Base-by-base conservation (phyloP, 2,329 filamentous ascomycete genomes). In the Penicillium corylophilum region DNA sequence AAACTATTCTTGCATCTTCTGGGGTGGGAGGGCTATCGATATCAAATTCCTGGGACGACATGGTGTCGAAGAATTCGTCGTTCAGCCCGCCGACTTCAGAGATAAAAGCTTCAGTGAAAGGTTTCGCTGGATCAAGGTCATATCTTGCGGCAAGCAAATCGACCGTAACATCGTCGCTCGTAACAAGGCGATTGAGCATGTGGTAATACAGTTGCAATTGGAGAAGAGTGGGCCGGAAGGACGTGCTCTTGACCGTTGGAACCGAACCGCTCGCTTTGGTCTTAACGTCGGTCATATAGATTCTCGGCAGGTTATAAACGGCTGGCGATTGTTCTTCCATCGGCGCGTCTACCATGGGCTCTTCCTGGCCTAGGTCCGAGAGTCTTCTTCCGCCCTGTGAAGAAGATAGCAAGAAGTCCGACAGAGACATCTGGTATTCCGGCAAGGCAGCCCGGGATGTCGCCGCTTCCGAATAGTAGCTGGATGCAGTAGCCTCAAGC, bases 131-230 rank as follows among this genome's bases (percentile, higher is more conserved):
- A 26, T 89, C 79, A 7, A 96, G 76, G 0, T 79, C 77, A 61
- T 96, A 95, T 1, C 91, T 85, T 6, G 77, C 69, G 51, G 93
- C 85, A 1, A 97, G 77, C 0, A 78, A 73, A 18, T 82, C 71
- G 31, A 90, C 89, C 50, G 90, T 82, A 0, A 96, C 79, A 7
- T 81, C 79, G 44, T 86, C 86, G 0, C 83, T 80, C 0, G 87
- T 89, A 20, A 65, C 51, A 63, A 97, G 83, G 2, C 85, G 80
- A 9, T 85, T 83, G n/a, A 99, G 78, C 47, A 97, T 84, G 23
- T 86, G 85, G 59, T 93, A 91, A 67, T 97, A 99, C 0, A 97
- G 77, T 71, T 95, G 91, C 0, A 97, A 78, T 67, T 99, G 94
- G 54, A 96, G 86, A 61, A 87, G 84, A 0, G 91, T 89, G 0